These are phyloP conservation scores for Chamaenerion angustifolium DNA, from an alignment of 345 rosid species.

Conservation along the genomic window DNA sequence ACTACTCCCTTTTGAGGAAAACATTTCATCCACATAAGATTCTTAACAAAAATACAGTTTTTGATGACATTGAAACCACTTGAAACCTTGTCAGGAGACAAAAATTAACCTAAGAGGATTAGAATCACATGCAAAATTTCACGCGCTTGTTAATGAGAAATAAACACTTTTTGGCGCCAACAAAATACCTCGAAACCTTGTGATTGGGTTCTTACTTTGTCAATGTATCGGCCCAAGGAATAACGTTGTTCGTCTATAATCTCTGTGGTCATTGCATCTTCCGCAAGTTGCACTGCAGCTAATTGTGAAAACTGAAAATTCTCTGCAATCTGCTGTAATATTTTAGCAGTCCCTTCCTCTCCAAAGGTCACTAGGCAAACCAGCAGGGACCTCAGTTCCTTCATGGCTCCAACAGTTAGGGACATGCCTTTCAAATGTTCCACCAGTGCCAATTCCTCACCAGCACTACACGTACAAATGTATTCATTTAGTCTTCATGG, in stretches of 20 bases:
- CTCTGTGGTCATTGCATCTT: constrained; percentile 44
- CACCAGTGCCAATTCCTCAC: constrained; percentile 86
- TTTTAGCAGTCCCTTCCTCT: constrained; percentile 48
- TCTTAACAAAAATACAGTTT: too few species aligned
- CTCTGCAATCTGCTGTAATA: constrained; percentile 58
- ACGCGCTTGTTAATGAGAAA: constrained; percentile 30
- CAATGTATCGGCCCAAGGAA: constrained; percentile 38
- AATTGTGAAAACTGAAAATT: constrained; percentile 60
- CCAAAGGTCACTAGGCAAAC: constrained; percentile 62
- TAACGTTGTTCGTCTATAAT: constrained; percentile 42
- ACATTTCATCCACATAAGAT: too few species aligned
- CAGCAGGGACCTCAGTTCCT: constrained; percentile 70
- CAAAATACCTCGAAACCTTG: constrained; percentile 39
- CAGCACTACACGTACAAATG: constrained; percentile 33
- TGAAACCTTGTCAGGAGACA: too few species aligned
- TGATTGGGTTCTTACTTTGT: constrained; percentile 24
- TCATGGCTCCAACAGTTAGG: constrained; percentile 47
- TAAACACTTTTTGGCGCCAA: constrained; percentile 63
- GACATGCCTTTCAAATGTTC: constrained; percentile 90
- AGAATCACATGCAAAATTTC: background rate
- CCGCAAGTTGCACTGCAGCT: constrained; percentile 74
- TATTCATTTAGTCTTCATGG: too few species aligned
- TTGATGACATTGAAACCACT: too few species aligned
- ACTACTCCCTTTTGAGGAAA: too few species aligned
- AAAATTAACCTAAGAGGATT: background rate